Evolutionary conservation across 768 basidiomycete genomes (phyloP).

Genomic region (Suillus tomentosus): DNA sequence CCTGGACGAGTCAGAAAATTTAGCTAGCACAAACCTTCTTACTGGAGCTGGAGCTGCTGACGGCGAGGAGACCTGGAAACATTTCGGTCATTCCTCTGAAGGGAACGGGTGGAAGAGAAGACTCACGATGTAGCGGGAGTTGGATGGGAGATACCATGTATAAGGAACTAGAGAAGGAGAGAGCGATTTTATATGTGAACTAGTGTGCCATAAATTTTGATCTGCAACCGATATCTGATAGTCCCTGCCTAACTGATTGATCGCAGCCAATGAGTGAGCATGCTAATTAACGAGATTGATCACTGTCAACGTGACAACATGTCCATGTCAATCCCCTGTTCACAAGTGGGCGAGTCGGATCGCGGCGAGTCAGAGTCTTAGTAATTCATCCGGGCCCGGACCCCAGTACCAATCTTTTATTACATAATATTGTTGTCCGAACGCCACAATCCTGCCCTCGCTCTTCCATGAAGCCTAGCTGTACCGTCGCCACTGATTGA

Average conservation of each 20-base stretch:
- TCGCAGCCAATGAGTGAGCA: not conserved
- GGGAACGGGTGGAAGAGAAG: not conserved
- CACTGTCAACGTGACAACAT: too few relatives aligned
- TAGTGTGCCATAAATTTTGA: not conserved
- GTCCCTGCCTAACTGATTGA: not conserved
- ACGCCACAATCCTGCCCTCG: too few relatives aligned
- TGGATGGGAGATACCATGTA: constrained; percentile 5
- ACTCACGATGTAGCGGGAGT: not conserved
- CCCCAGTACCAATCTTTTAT: too few relatives aligned
- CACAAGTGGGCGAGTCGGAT: too few relatives aligned
- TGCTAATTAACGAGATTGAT: not conserved
- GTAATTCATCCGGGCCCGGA: too few relatives aligned
- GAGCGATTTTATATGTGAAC: not conserved
- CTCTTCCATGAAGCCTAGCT: too few relatives aligned
- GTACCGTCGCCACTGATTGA: too few relatives aligned
- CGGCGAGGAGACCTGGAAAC: not conserved
- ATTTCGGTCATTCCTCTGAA: not conserved
- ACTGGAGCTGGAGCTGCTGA: not conserved
- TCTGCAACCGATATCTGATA: not conserved
- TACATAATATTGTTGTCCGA: too few relatives aligned
- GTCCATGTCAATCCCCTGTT: too few relatives aligned
- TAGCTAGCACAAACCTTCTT: not conserved
- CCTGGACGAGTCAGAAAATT: not conserved
- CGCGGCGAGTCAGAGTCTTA: too few relatives aligned
- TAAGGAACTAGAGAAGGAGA: not conserved